Evolutionary conservation across 768 basidiomycete species (phyloP).

Genomic region (Jaapia argillacea): DNA sequence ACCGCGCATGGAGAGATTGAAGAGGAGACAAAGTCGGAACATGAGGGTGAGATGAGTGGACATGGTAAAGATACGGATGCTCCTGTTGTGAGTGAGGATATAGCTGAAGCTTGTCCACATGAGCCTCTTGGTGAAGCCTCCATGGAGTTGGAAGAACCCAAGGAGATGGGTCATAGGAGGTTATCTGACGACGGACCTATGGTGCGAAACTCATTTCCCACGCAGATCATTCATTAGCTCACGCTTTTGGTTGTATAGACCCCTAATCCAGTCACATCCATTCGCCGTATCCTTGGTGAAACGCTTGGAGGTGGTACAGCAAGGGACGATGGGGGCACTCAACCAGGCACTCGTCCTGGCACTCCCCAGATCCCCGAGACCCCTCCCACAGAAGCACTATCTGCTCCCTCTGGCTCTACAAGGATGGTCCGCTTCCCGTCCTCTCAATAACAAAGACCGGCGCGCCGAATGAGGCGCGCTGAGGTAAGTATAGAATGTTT

Average conservation of each 20-base stretch:
- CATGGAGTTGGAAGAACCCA: background rate
- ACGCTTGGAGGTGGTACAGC: background rate
- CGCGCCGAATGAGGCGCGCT: background rate
- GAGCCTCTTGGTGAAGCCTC: background rate
- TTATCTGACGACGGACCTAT: constrained; percentile 1
- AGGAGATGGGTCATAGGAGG: background rate
- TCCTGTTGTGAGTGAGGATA: no score
- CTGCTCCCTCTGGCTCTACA: background rate
- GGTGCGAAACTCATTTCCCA: background rate
- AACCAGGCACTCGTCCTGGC: background rate
- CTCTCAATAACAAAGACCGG: constrained; percentile 22
- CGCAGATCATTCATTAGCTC: background rate
- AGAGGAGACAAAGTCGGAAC: no score
- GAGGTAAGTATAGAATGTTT: no score
- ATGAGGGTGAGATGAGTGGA: no score
- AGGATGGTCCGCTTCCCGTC: constrained; percentile 25
- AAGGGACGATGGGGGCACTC: background rate
- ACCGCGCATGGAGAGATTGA: no score
- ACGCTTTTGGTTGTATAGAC: no score
- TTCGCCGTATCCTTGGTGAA: no score
- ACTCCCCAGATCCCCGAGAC: background rate
- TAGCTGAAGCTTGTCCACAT: no score
- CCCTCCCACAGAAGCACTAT: background rate
- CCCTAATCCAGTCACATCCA: no score
- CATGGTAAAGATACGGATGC: no score